Conservation (phyloP, 2,329 filamentous ascomycete species). For the Amesomyces nigricolor region DNA sequence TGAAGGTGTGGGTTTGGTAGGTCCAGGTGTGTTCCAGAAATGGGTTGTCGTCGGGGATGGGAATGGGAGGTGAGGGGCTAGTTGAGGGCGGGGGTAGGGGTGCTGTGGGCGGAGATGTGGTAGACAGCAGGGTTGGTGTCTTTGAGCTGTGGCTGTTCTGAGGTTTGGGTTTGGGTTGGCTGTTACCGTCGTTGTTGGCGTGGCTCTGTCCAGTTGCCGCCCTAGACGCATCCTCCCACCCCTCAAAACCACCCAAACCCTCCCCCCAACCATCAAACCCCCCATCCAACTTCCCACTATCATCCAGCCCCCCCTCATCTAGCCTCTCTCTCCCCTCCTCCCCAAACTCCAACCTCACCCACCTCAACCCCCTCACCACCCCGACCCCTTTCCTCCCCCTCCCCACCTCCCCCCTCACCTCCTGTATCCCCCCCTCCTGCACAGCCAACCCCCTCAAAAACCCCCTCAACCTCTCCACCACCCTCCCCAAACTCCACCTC, state of each 20-base stretch:
- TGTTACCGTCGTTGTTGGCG: neutral
- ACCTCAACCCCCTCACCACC: too few species aligned
- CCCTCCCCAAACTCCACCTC: slow-evolving; percentile 44
- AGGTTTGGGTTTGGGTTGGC: neutral
- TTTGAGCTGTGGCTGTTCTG: neutral
- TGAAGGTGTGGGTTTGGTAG: slow-evolving; percentile 29
- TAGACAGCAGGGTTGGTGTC: neutral
- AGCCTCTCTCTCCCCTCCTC: too few species aligned
- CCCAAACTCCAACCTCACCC: too few species aligned
- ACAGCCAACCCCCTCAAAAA: slow-evolving; percentile 44
- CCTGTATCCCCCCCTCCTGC: slow-evolving; percentile 45
- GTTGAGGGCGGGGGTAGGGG: slow-evolving; percentile 3
- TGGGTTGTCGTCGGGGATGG: neutral
- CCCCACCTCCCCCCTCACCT: too few species aligned
- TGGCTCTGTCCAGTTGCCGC: neutral
- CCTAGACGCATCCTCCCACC: slow-evolving; percentile 26
- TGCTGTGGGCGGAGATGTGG: neutral
- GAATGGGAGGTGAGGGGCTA: neutral
- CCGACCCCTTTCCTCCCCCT: too few species aligned
- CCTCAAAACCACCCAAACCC: slow-evolving; percentile 44
- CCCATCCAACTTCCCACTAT: slow-evolving; percentile 24
- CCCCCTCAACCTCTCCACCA: slow-evolving; percentile 42
- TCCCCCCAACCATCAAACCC: slow-evolving; percentile 34
- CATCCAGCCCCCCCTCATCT: slow-evolving; percentile 14
- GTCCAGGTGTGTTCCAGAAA: neutral